These are phyloP conservation scores for Lipomyces yamanashiensis DNA, from an alignment of 805 yeast species.

Conservation along the genomic window DNA sequence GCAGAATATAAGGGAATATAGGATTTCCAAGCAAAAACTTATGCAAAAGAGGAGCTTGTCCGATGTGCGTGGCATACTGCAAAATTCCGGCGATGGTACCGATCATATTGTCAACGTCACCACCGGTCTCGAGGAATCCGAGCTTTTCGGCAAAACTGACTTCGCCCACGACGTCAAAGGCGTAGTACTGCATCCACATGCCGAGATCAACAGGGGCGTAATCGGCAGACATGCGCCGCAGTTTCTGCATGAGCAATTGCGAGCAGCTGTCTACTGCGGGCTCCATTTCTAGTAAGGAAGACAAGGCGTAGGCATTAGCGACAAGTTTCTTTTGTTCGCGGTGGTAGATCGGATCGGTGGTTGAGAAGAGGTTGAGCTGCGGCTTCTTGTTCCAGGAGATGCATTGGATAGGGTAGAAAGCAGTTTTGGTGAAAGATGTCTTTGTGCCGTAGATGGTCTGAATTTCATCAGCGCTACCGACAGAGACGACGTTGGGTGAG, in stretches of 20 bases:
- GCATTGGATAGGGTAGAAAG: conserved; percentile 5
- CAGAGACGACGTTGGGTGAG: conserved; percentile 65
- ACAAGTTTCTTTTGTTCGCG: conserved; percentile 18
- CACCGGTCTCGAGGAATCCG: conserved; percentile 15
- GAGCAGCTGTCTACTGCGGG: conserved; percentile 7
- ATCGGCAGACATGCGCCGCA: background rate
- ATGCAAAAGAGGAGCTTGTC: conserved; percentile 5
- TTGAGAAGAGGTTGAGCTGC: conserved; percentile 22
- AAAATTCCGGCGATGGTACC: conserved; percentile 4
- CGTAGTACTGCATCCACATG: conserved; percentile 10
- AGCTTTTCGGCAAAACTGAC: conserved; percentile 2
- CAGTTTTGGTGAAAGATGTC: conserved; percentile 9
- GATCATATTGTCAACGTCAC: conserved; percentile 12
- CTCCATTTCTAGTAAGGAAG: conserved; percentile 12
- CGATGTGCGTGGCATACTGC: background rate
- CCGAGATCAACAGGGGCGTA: conserved; percentile 1
- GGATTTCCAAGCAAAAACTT: conserved; percentile 11
- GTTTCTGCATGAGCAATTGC: background rate
- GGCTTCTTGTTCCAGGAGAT: conserved; percentile 17
- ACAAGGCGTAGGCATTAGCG: conserved; percentile 6
- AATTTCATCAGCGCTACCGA: conserved; percentile 56
- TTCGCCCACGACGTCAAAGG: conserved; percentile 17
- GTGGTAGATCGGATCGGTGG: conserved; percentile 11
- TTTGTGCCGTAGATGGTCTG: conserved; percentile 55
- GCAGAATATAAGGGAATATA: background rate